phyloP scores from a whole-genome alignment of 1,139 yeast species.

The Hanseniaspora sp. region DNA sequence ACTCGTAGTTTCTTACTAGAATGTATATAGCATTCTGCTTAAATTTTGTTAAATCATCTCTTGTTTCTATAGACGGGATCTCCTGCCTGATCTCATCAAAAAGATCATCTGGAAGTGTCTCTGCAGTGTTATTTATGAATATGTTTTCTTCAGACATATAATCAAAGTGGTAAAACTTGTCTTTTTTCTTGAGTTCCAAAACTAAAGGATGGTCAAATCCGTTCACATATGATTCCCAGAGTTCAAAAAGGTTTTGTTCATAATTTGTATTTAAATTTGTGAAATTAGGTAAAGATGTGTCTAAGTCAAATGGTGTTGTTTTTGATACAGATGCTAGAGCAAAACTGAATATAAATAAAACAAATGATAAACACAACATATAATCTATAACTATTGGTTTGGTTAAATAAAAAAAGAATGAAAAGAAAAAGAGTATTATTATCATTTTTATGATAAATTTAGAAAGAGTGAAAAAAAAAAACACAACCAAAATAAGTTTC shows the following conservation, averaged over 20 bases:
- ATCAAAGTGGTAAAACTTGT: slow-evolving; percentile 3
- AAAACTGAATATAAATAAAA: not conserved
- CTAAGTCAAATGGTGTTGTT: slow-evolving; percentile 8
- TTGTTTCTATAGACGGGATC: not conserved
- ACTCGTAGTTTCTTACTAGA: slow-evolving; percentile 59
- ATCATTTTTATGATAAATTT: no score
- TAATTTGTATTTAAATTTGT: slow-evolving; percentile 3
- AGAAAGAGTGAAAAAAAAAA: no score
- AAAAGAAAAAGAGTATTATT: no score
- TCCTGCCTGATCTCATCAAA: not conserved
- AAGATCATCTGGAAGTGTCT: not conserved
- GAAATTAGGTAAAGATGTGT: not conserved
- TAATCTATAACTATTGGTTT: not conserved
- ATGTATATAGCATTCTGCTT: slow-evolving; percentile 37
- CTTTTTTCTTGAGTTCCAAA: not conserved
- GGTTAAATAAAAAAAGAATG: no score
- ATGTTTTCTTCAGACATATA: not conserved
- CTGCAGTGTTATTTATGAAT: not conserved
- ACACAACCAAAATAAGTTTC: no score
- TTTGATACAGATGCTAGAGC: not conserved
- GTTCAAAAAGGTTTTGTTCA: not conserved
- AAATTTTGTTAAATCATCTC: not conserved
- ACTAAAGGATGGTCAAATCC: slow-evolving; percentile 2
- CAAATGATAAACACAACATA: not conserved
- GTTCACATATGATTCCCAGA: slow-evolving; percentile 7